Conservation (phyloP, 768 basidiomycete species). For the Lentinula lateritia region DNA sequence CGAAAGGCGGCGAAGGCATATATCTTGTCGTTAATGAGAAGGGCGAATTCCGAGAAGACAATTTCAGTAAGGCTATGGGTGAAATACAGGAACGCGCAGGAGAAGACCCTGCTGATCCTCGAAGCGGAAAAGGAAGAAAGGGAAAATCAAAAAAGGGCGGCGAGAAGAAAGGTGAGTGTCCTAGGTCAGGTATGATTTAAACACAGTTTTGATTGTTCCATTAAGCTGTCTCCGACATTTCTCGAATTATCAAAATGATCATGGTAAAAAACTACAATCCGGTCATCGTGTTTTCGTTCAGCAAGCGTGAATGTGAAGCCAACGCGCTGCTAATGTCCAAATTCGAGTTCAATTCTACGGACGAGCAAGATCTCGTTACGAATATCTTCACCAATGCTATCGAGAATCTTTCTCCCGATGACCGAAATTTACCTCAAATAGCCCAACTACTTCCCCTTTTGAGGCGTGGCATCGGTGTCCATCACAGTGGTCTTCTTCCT, state of each 20-base stretch:
- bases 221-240: conserved; percentile 85
- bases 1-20: conserved; percentile 93
- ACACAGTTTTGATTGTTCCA: neutral
- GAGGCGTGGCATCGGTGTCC: conserved; percentile 94
- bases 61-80: conserved; percentile 97
- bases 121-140: conserved; percentile 79
- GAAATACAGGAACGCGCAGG: conserved; percentile 78
- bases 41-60: conserved; percentile 94
- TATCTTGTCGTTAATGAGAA: conserved; percentile 99
- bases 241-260: conserved; percentile 97
- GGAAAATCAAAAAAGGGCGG: conserved; percentile 95
- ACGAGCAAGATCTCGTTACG: conserved; percentile 82
- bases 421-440: conserved; percentile 90
- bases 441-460: conserved; percentile 87
- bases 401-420: conserved; percentile 78
- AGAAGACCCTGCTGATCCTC: conserved; percentile 89
- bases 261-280: conserved; percentile 97
- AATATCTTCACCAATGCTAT: conserved; percentile 95
- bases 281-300: conserved; percentile 97
- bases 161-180: conserved; percentile 71
- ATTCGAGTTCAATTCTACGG: conserved; percentile 88
- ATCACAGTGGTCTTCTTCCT: conserved; percentile 95
- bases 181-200: neutral
- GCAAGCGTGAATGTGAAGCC: conserved; percentile 95
- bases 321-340: conserved; percentile 91